phyloP scores from a whole-genome alignment of 768 basidiomycete genomes.

The Agaricus blazei region DNA sequence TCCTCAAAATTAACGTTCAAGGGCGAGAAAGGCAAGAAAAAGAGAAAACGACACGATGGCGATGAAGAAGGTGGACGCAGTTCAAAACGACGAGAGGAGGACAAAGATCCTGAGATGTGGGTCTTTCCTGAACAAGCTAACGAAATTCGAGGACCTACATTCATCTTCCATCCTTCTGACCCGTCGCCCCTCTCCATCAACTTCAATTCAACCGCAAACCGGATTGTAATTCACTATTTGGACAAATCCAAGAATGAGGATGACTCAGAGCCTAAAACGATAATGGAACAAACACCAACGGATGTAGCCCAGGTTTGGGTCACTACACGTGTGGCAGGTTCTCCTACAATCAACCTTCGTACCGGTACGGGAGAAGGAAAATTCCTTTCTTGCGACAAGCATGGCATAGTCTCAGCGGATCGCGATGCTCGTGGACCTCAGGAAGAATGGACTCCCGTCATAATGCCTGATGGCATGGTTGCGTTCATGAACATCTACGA shows the following conservation, averaged over 20 bases:
- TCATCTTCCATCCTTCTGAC: conserved; percentile 78
- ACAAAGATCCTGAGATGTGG: conserved; percentile 72
- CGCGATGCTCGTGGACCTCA: conserved; percentile 89
- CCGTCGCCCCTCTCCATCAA: conserved; percentile 73
- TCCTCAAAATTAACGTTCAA: conserved; percentile 84
- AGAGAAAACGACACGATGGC: conserved; percentile 63
- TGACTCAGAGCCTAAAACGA: conserved; percentile 30
- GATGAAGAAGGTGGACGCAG: conserved; percentile 43
- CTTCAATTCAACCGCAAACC: conserved; percentile 71
- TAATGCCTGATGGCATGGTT: conserved; percentile 80
- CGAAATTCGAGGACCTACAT: conserved; percentile 86
- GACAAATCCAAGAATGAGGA: conserved; percentile 57
- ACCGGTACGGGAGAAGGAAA: conserved; percentile 87
- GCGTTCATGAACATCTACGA: conserved; percentile 88
- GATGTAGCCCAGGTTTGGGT: conserved; percentile 94
- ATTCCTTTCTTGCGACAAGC: conserved; percentile 83
- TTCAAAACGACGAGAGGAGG: conserved; percentile 48
- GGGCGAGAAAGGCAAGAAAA: conserved; percentile 82
- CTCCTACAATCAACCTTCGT: conserved; percentile 79
- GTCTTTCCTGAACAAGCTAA: conserved; percentile 64
- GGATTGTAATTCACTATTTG: conserved; percentile 58
- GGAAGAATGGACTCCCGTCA: conserved; percentile 89
- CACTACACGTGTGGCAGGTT: conserved; percentile 78
- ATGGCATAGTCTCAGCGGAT: conserved; percentile 79
- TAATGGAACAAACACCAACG: conserved; percentile 66